These are phyloP conservation scores for Talaromyces sp. DNA, from an alignment of 2,329 filamentous ascomycete genomes.

Conservation along the genomic window DNA sequence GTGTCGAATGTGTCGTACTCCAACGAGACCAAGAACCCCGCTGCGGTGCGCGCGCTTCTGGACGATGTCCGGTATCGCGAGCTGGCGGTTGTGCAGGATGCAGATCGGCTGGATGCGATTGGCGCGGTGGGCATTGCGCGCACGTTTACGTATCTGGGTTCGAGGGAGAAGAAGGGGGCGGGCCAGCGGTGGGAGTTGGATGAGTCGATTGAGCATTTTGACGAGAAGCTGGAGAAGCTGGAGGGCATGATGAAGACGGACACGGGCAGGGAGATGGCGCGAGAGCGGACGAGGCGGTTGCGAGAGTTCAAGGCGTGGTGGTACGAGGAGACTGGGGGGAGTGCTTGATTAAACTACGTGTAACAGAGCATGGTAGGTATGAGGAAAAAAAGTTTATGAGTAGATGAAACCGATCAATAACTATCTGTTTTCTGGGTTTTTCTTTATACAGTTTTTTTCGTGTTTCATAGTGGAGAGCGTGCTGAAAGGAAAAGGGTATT, in stretches of 20 bases:
- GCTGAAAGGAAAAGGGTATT: neutral
- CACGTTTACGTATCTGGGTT: constrained; percentile 71
- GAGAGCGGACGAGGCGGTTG: constrained; percentile 45
- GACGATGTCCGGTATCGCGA: constrained; percentile 56
- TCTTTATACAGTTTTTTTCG: neutral
- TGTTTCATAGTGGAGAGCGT: neutral
- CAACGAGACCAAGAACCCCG: constrained; percentile 62
- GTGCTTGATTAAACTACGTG: neutral
- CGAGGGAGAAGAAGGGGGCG: constrained; percentile 25
- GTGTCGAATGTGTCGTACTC: constrained; percentile 75
- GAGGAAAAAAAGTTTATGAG: neutral
- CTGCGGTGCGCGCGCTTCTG: constrained; percentile 58
- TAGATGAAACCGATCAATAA: neutral
- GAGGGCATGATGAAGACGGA: constrained; percentile 57
- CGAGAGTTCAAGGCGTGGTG: constrained; percentile 50
- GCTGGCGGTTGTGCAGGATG: constrained; percentile 82
- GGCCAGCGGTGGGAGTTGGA: constrained; percentile 47
- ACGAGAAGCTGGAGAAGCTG: constrained; percentile 66
- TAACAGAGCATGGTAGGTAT: too few relatives aligned
- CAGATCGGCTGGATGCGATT: constrained; percentile 85
- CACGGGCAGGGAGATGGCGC: constrained; percentile 47
- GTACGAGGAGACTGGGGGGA: constrained; percentile 43
- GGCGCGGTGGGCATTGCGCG: constrained; percentile 80
- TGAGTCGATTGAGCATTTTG: constrained; percentile 68
- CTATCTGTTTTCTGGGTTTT: neutral